These are phyloP conservation scores for Fusarium mexicanum DNA, from an alignment of 2,329 filamentous ascomycete species.

Conservation along the genomic window DNA sequence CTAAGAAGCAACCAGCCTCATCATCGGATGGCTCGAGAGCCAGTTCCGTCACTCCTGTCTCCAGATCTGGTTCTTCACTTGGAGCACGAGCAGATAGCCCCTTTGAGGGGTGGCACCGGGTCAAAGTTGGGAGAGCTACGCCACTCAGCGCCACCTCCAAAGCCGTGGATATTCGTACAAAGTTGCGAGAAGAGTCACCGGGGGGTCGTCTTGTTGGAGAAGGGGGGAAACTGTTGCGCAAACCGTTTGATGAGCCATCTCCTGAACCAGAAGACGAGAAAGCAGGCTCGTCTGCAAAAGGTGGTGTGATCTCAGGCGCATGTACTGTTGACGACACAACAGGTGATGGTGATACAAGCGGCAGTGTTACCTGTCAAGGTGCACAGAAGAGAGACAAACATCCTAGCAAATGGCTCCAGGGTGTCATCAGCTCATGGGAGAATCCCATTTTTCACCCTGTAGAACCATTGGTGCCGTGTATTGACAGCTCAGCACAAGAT, in stretches of 20 bases:
- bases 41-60: slow-evolving; percentile 12
- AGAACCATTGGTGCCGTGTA: slow-evolving; percentile 57
- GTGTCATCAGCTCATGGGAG: slow-evolving; percentile 72
- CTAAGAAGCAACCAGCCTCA: slow-evolving; percentile 12
- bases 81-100: slow-evolving; percentile 27
- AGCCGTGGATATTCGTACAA: not conserved
- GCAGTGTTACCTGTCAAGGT: not conserved
- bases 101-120: slow-evolving; percentile 52
- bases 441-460: slow-evolving; percentile 76
- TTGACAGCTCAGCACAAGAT: slow-evolving; percentile 36
- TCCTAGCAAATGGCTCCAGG: slow-evolving; percentile 64
- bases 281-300: not conserved
- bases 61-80: not conserved
- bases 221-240: slow-evolving; percentile 54
- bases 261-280: slow-evolving; percentile 18
- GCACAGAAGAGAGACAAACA: slow-evolving; percentile 10
- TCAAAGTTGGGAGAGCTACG: slow-evolving; percentile 45
- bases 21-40: slow-evolving; percentile 25
- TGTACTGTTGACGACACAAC: not conserved
- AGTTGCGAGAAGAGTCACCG: not conserved
- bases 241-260: slow-evolving; percentile 55
- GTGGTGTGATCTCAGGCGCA: not conserved
- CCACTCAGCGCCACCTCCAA: not conserved
- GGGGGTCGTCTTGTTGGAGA: slow-evolving; percentile 50
- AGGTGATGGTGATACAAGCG: not conserved